Evolutionary conservation across 2,329 filamentous ascomycete species (phyloP), one percentile per base, ranked within the genome.

Genomic region (Hymenoscyphus scutula): DNA sequence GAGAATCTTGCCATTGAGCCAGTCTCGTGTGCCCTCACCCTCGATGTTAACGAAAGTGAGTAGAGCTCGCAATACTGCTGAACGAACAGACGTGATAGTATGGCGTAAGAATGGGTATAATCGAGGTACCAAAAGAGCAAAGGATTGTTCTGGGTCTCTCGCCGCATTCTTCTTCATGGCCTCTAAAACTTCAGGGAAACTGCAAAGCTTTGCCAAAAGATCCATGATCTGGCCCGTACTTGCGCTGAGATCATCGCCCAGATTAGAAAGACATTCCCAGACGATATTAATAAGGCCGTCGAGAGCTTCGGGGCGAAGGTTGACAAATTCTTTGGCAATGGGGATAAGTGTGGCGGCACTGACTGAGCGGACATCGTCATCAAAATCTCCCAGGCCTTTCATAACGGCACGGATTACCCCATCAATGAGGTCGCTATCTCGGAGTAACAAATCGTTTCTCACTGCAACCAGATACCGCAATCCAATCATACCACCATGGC

Each of bases 161-260:
- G 87, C 86, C 7, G 94, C 94, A 61, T 96, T 97, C 32, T 81
- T 80, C 77, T 96, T 96, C 95, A 99, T 99, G 15, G 94, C 90
- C 64, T 94, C 87, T 34, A 99, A 79, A 7, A 98, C 94, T 77
- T 97, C 86, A 0, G 91, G 91, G 79, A 97, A 99, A 66, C 92
- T 90, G 78, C 95, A 99, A 1, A 99, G 85, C 64, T 95, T 98
- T 15, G 96, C 95, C 19, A 99, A 82, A 48, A 99, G 84, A 75
- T 99, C 96, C 96, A 99, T 99, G 60, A 99, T 96, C 62, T 92
- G 96, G 56, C 95, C 95, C 10, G 96, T 99, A 75, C 95, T 98
- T 3, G 95, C 95, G 75, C 93, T 98, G 19, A 99, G 82, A 73
- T 99, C 95, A 74, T 99, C 95, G 67, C 94, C 93, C n/a, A 99